A percentile compares a stretch with the other conserved stretches of the same genome.
phyloP scores from a whole-genome alignment of 78 protist genomes.

The Capsaspora owczarzaki region DNA sequence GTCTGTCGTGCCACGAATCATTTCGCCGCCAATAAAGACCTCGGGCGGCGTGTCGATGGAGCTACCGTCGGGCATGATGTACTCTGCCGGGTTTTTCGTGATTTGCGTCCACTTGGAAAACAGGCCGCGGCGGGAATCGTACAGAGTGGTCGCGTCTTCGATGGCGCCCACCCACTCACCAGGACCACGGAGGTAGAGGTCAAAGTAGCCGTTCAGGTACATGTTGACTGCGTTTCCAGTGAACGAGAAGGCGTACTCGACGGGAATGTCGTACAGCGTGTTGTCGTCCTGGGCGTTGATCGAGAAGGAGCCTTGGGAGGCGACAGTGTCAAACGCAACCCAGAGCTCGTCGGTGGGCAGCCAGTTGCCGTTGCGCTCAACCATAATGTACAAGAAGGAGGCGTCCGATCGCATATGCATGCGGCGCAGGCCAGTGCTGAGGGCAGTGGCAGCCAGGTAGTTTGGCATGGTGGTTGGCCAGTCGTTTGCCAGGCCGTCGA shows the following conservation, averaged over 20 bases:
- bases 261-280: neutral
- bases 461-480: too few species aligned
- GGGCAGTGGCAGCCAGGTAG: neutral
- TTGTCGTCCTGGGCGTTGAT: neutral
- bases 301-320: neutral
- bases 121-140: neutral
- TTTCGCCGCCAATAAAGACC: neutral
- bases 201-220: neutral
- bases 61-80: too few species aligned
- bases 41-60: too few species aligned
- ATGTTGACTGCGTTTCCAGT: neutral
- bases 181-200: neutral
- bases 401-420: neutral
- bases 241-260: neutral
- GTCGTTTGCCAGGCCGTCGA: neutral
- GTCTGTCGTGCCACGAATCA: neutral
- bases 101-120: neutral
- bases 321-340: neutral
- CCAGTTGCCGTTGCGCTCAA: neutral
- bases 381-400: neutral
- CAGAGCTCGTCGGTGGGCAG: neutral
- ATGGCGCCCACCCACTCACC: neutral
- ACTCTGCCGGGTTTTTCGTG: neutral
- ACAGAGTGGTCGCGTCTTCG: neutral
- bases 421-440: neutral